A percentile compares a stretch with the other conserved stretches of the same genome.
Evolutionary conservation across 2,329 filamentous ascomycete genomes (phyloP).

Genomic region (Paraphaeosphaeria sporulosa): DNA sequence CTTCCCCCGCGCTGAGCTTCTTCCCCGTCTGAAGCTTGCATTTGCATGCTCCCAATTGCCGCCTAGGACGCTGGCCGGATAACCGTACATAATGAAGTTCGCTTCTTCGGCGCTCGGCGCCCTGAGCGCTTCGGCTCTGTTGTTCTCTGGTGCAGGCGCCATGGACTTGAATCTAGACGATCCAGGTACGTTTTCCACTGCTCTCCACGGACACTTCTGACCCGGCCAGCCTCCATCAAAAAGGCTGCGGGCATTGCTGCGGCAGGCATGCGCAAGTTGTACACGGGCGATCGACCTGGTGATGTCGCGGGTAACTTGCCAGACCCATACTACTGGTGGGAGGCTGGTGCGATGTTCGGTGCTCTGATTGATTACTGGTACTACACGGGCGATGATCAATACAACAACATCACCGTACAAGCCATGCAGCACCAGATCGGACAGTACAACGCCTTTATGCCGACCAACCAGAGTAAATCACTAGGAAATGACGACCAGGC

Average conservation of each 20-base stretch:
- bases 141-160: constrained; percentile 41
- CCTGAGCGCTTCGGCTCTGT: constrained; percentile 40
- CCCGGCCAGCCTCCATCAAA: constrained; percentile 65
- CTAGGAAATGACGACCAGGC: constrained; percentile 65
- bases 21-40: constrained; percentile 23
- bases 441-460: constrained; percentile 78
- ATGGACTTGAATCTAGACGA: constrained; percentile 41
- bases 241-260: constrained; percentile 68
- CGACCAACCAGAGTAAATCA: constrained; percentile 69
- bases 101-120: constrained; percentile 36
- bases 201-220: constrained; percentile 20
- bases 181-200: constrained; percentile 31
- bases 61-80: constrained; percentile 18
- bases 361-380: constrained; percentile 53
- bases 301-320: constrained; percentile 66
- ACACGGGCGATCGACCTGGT: constrained; percentile 67
- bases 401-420: constrained; percentile 48
- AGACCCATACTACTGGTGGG: constrained; percentile 55
- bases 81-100: constrained; percentile 45
- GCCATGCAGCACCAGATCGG: constrained; percentile 80
- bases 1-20: not conserved
- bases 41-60: constrained; percentile 31
- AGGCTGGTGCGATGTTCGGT: constrained; percentile 51
- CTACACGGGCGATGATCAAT: constrained; percentile 51
- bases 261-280: constrained; percentile 68